Base-by-base conservation (phyloP, 1,284 basidiomycete species). In the Sporisorium exsertum region DNA sequence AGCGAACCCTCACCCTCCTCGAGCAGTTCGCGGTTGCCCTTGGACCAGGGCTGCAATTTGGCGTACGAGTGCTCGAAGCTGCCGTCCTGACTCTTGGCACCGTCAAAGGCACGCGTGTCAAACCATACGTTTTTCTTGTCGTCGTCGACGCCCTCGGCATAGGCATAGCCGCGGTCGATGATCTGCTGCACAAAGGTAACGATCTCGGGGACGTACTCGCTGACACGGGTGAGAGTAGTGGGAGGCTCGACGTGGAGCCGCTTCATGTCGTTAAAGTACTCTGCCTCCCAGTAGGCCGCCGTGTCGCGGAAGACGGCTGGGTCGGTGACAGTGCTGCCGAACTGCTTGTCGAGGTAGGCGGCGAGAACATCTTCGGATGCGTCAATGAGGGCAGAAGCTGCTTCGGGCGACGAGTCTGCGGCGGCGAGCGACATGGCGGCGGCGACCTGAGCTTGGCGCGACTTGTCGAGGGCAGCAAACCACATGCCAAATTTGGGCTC, bases 181-280 rank as follows among this genome's bases (percentile, higher is more conserved):
- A 99, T 95, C 51, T 89, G 88, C 84, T 95, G 89, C 22, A 98
- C 92, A 84, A 96, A 99, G 1, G 89, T 86, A 58, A 95, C 93
- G 76, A 98, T 94, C 87, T 99, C 95, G 9, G 95, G 94, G 15
- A 99, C 92, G 86, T 95, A 99, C 86, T 99, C 97, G 18, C 94
- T 96, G 16, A 99, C 97, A 43, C 97, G 91, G 3, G 97, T 99
- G 61, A 98, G 87, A 1, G 91, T 94, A 85, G 95, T 94, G 18
- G 97, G 95, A 35, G 92, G 90, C 64, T 92, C 91, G 56, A 99
- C 93, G 71, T 90, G 90, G 29, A 99, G 89, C 16, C 92, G 91
- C 33, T 88, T 88, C 97, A 99, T 99, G 84, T 98, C 95, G 49
- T 91, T 88, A 87, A 97, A 96, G 88, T 94, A 99, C 59, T 90